Conservation (phyloP, 805 yeast species). For the Wickerhamomyces chaumierensis region DNA sequence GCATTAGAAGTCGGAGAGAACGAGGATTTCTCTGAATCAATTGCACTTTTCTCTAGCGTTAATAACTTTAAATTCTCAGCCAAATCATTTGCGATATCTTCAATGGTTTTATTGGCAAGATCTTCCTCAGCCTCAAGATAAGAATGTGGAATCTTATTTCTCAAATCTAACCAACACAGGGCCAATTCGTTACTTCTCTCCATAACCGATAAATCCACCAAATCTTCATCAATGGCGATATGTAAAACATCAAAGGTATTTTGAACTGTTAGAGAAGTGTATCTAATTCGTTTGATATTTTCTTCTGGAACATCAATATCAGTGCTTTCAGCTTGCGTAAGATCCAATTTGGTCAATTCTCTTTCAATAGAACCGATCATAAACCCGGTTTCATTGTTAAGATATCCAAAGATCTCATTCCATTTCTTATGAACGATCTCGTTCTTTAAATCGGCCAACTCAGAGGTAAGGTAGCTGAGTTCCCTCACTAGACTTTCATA, state of each 20-base stretch:
- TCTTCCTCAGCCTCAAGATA: slow-evolving; percentile 8
- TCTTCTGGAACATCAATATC: slow-evolving; percentile 8
- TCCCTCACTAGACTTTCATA: slow-evolving; percentile 29
- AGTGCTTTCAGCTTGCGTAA: slow-evolving; percentile 12
- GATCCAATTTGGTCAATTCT: slow-evolving; percentile 15
- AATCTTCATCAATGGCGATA: slow-evolving; percentile 29
- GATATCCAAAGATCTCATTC: slow-evolving; percentile 38
- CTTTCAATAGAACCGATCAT: slow-evolving; percentile 18
- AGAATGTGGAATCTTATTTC: slow-evolving; percentile 13
- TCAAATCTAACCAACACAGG: slow-evolving; percentile 20
- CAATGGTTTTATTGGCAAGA: too few relatives aligned
- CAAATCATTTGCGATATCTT: slow-evolving; percentile 2
- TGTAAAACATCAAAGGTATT: slow-evolving; percentile 28
- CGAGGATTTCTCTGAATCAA: slow-evolving; percentile 5
- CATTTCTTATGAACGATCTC: slow-evolving; percentile 45
- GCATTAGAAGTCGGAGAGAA: too few relatives aligned
- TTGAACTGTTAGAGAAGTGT: slow-evolving; percentile 28
- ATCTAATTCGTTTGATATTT: slow-evolving; percentile 21
- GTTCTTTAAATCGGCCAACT: slow-evolving; percentile 28
- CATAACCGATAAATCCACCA: slow-evolving; percentile 26
- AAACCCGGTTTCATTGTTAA: slow-evolving; percentile 30
- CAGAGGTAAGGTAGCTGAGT: slow-evolving; percentile 30
- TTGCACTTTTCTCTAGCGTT: slow-evolving; percentile 10
- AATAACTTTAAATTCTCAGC: slow-evolving; percentile 13
- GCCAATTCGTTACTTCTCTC: slow-evolving; percentile 26